Evolutionary conservation across 2,329 filamentous ascomycete genomes (phyloP).

Genomic region (Aureobasidium leucospermi): DNA sequence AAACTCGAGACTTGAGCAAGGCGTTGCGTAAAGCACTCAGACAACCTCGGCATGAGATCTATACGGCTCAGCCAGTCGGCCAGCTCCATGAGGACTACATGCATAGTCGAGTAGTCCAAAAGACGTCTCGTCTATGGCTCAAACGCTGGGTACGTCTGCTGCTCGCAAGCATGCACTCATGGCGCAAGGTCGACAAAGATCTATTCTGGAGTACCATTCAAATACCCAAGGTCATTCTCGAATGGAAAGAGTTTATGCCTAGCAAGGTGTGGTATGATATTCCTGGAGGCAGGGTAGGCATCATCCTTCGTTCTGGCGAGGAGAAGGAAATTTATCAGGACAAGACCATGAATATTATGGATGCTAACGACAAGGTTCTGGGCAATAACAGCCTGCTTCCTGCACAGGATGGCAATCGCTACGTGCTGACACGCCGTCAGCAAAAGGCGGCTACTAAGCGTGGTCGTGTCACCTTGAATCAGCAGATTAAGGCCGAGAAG

Average conservation of each 20-base stretch:
- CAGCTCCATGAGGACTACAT: slow-evolving; percentile 6
- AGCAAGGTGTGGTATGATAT: slow-evolving; percentile 22
- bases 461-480: background rate
- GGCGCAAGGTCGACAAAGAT: background rate
- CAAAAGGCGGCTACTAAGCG: background rate
- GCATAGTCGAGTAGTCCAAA: background rate
- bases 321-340: background rate
- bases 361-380: background rate
- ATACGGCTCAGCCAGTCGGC: background rate
- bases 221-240: slow-evolving; percentile 23
- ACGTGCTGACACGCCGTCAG: background rate
- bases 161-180: slow-evolving; percentile 13
- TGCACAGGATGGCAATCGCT: background rate
- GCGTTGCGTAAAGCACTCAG: background rate
- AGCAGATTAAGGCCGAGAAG: background rate
- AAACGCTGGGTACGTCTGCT: slow-evolving; percentile 25
- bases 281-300: slow-evolving; percentile 24
- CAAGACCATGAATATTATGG: background rate
- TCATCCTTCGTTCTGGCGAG: slow-evolving; percentile 13
- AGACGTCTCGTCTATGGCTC: slow-evolving; percentile 9
- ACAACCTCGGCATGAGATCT: background rate
- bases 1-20: background rate
- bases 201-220: slow-evolving; percentile 7
- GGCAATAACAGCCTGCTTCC: background rate
- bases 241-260: slow-evolving; percentile 21